Evolutionary conservation across 176 grass and related monocot genomes (phyloP).

Genomic region (Elymus sibiricus): DNA sequence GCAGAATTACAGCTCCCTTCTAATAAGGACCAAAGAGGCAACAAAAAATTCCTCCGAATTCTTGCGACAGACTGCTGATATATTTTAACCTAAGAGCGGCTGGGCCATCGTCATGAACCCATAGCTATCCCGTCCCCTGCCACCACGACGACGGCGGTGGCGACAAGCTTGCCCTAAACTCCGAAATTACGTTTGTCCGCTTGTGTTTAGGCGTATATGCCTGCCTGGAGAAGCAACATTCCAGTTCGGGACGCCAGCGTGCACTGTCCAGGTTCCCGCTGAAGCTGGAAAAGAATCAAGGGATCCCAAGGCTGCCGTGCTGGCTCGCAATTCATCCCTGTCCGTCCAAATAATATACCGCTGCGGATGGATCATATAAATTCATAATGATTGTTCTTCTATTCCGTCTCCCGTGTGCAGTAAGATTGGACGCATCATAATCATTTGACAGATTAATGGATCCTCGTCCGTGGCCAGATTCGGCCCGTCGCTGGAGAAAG

Average conservation of each 20-base stretch:
- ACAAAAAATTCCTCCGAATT: too few species aligned
- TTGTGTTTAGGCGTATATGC: neutral
- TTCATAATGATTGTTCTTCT: neutral
- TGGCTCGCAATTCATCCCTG: neutral
- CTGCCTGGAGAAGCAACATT: neutral
- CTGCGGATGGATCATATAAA: neutral
- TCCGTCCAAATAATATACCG: slow-evolving; percentile 1
- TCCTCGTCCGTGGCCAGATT: neutral
- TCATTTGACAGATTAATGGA: neutral
- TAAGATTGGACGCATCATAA: neutral
- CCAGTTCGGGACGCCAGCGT: neutral
- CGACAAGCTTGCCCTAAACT: neutral
- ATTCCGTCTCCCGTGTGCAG: neutral
- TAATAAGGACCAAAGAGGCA: too few species aligned
- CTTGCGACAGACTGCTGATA: too few species aligned
- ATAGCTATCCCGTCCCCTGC: neutral
- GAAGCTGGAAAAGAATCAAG: neutral
- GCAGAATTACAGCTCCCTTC: too few species aligned
- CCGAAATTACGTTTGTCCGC: neutral
- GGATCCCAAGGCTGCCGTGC: neutral
- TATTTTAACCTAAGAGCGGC: neutral
- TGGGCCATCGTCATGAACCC: neutral
- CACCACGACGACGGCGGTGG: neutral
- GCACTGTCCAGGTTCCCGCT: neutral
- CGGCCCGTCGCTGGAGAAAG: neutral